Conservation (phyloP, 768 basidiomycete genomes). For the Auricularia sp. region DNA sequence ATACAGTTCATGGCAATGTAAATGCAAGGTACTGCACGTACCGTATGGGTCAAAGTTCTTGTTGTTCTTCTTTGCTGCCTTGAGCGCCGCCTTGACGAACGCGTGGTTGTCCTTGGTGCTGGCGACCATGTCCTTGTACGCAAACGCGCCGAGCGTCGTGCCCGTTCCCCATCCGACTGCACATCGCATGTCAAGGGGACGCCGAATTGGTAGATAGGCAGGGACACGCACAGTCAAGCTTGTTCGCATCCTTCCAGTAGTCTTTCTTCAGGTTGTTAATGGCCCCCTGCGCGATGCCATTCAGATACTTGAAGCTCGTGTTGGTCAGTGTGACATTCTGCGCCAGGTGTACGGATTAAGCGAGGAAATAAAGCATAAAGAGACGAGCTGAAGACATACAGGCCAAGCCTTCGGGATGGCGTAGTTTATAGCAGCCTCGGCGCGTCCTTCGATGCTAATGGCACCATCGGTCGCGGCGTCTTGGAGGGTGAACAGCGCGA, state of each 20-base stretch:
- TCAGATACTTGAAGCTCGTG: background rate
- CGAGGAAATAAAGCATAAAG: background rate
- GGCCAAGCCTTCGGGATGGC: background rate
- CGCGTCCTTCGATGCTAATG: background rate
- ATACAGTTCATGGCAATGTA: background rate
- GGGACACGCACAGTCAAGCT: too few relatives aligned
- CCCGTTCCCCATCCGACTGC: background rate
- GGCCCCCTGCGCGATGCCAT: background rate
- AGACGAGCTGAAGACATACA: background rate
- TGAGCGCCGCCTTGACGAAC: background rate
- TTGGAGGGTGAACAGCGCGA: too few relatives aligned
- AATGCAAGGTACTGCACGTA: background rate
- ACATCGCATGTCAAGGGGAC: background rate
- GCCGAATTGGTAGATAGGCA: background rate
- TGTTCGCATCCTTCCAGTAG: background rate
- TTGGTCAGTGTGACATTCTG: too few relatives aligned
- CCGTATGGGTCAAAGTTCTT: background rate
- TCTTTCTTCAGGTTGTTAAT: background rate
- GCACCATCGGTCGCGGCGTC: background rate
- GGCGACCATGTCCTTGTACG: constrained; percentile 1
- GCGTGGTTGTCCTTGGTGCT: background rate
- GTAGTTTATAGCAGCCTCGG: background rate
- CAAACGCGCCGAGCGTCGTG: background rate
- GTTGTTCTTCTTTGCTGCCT: background rate
- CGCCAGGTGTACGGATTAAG: background rate